phyloP scores from a whole-genome alignment of 2,329 filamentous ascomycete genomes.

The Cladorrhinum sp. region DNA sequence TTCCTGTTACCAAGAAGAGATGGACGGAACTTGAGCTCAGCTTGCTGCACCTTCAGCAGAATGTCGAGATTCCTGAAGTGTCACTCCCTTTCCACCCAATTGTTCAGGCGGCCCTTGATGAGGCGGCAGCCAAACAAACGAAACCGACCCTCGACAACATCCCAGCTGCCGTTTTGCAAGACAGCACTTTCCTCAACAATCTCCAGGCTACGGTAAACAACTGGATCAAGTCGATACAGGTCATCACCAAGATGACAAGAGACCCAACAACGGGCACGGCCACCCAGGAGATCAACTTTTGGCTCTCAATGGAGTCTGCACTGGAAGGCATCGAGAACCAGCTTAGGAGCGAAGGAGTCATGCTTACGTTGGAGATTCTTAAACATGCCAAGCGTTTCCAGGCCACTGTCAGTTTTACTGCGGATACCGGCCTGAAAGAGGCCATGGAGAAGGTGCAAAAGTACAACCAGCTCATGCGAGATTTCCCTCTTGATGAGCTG shows the following conservation, averaged over 20 bases:
- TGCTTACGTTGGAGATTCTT: slow-evolving; percentile 87
- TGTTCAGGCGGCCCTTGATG: slow-evolving; percentile 79
- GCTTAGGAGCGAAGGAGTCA: slow-evolving; percentile 82
- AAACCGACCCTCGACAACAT: slow-evolving; percentile 78
- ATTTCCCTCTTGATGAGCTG: slow-evolving; percentile 93
- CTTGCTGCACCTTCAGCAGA: slow-evolving; percentile 89
- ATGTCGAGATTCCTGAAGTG: slow-evolving; percentile 94
- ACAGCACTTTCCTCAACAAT: slow-evolving; percentile 89
- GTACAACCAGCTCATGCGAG: slow-evolving; percentile 98
- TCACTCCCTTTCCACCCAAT: slow-evolving; percentile 83
- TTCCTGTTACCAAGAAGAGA: slow-evolving; percentile 95
- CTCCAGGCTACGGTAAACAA: slow-evolving; percentile 91
- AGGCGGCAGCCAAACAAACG: slow-evolving; percentile 63
- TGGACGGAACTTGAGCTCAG: slow-evolving; percentile 91
- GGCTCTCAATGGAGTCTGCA: slow-evolving; percentile 94
- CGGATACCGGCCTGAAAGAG: slow-evolving; percentile 94
- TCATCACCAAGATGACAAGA: slow-evolving; percentile 89
- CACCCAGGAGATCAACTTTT: slow-evolving; percentile 98
- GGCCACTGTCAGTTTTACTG: slow-evolving; percentile 92
- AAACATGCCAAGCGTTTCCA: slow-evolving; percentile 98
- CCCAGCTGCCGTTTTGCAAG: slow-evolving; percentile 70
- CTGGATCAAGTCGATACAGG: slow-evolving; percentile 98
- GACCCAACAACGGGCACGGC: slow-evolving; percentile 75
- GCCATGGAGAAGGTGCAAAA: slow-evolving; percentile 95
- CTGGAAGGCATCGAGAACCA: slow-evolving; percentile 89